Percentiles rank a stretch among this genome's conserved stretches.
phyloP scores from a whole-genome alignment of 495 filamentous ascomycete species.

The Apiosordaria backusii region DNA sequence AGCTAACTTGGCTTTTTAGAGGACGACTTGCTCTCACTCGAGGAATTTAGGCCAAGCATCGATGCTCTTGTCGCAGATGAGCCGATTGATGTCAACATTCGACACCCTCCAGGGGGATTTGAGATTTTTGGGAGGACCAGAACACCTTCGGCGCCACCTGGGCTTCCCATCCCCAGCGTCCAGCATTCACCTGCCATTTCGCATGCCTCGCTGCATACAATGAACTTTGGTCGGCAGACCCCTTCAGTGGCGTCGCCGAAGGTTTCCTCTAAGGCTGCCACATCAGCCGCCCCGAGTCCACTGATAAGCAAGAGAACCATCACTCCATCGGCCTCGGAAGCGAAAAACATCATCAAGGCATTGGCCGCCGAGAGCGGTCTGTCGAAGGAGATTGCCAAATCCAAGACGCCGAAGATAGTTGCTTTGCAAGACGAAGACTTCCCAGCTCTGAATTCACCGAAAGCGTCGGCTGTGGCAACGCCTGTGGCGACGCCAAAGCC shows the following conservation, averaged over 20 bases:
- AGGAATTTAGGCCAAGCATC: conserved; percentile 52
- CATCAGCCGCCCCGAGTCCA: conserved; percentile 16
- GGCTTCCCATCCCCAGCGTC: conserved; percentile 55
- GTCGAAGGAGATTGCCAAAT: conserved; percentile 45
- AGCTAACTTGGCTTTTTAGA: conserved; percentile 35
- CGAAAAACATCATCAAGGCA: conserved; percentile 47
- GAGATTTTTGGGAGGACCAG: conserved; percentile 47
- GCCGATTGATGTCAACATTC: conserved; percentile 30
- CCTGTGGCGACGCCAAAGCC: conserved; percentile 27
- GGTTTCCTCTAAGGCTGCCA: conserved; percentile 16
- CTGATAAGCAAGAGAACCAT: conserved; percentile 27
- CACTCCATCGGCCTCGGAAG: conserved; percentile 28
- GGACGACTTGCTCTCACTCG: conserved; percentile 47
- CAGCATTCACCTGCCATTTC: conserved; percentile 45
- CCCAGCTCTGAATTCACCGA: conserved; percentile 49
- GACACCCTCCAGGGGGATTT: conserved; percentile 37
- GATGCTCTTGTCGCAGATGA: conserved; percentile 57
- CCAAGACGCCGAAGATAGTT: conserved; percentile 42
- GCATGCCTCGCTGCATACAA: conserved; percentile 21
- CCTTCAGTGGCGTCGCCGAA: conserved; percentile 28
- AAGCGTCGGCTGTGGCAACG: conserved; percentile 24
- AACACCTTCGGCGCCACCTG: conserved; percentile 63
- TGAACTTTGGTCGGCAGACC: conserved; percentile 16
- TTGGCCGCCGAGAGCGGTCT: conserved; percentile 44
- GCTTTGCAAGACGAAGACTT: conserved; percentile 57